Base-by-base conservation (phyloP, 169 alveolate species). In the Fabrea salina region DNA sequence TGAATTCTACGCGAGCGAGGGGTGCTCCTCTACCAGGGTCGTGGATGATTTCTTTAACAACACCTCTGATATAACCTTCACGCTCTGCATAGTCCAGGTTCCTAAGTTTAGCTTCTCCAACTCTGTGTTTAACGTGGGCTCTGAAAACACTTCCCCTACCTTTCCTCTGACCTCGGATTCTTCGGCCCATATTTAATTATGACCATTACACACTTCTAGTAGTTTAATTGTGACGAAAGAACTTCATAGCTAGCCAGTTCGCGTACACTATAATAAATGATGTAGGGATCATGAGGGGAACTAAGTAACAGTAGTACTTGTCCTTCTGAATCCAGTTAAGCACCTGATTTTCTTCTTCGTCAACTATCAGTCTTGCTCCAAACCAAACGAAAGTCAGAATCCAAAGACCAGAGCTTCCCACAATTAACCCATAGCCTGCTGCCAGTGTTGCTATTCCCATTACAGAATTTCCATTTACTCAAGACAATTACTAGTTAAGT, bases 11-110 rank as follows among this genome's bases (percentile, higher is more conserved):
- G 71, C 82, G 88, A 41, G 99, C 99, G 27, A 98, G 88, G 19
- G 99, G 99, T 19, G 99, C 99, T 27, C 99, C 99, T 77, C 99
- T 91, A 39, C 99, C 99, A 32, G 99, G 99, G 89, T 98, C 99
- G 87, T 98, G 99, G 75, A 96, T 75, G 74, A 98, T 97, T 64
- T 94, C 98, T 93, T 97, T 96, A 72, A 98, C 98, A 44, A 98
- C 96, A 64, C 99, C 99, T 93, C 94, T 97, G 84, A 97, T 94
- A 82, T 91, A 92, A 71, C 97, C 97, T 50, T 92, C 80, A 57
- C 96, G 85, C 83, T 97, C 99, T 22, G 97, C 95, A 80, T 88
- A 97, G 89, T 98, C 99, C 74, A 96, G 89, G 70, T 94, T 91
- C 75, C 99, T 96, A 61, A 97, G 94, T 94, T 92, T 94, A 54